Conservation (phyloP, 225 moss, liverwort and hornwort species). For the Pseudoscleropodium purum region DNA sequence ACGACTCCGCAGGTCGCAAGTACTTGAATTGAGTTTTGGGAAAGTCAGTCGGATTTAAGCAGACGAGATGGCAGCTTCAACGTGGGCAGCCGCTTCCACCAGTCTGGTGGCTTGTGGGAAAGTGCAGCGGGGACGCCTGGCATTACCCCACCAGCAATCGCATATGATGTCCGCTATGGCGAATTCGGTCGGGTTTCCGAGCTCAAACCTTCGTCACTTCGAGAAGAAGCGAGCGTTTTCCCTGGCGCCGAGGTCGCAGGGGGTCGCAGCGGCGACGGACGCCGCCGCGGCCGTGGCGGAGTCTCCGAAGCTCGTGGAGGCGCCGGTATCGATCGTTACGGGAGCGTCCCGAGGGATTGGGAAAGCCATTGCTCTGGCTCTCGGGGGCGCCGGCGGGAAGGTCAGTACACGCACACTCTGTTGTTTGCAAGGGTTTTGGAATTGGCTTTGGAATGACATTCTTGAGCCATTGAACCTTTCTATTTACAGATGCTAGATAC, state of each 20-base stretch:
- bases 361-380: conserved; percentile 83
- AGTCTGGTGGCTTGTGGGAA: conserved; percentile 25
- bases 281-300: conserved; percentile 28
- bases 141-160: conserved; percentile 29
- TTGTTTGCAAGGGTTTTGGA: not conserved
- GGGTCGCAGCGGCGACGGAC: conserved; percentile 34
- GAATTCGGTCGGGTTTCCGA: conserved; percentile 7
- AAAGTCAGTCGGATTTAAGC: not conserved
- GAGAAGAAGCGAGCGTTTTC: not conserved
- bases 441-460: not conserved
- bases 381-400: conserved; percentile 85
- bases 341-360: conserved; percentile 93
- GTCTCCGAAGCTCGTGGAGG: conserved; percentile 56
- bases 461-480: not conserved
- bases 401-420: not conserved
- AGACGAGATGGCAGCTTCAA: conserved; percentile 25
- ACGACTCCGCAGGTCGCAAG: not conserved
- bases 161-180: conserved; percentile 20
- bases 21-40: not conserved
- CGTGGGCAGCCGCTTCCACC: conserved; percentile 39
- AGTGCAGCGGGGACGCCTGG: conserved; percentile 20
- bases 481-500: not conserved
- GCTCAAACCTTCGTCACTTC: not conserved
- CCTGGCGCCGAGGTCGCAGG: conserved; percentile 11
- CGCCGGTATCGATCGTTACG: conserved; percentile 81